Evolutionary conservation across 176 grass and related monocot species (phyloP), one percentile per base, ranked within the genome.

Genomic region (Zoysia japonica): DNA sequence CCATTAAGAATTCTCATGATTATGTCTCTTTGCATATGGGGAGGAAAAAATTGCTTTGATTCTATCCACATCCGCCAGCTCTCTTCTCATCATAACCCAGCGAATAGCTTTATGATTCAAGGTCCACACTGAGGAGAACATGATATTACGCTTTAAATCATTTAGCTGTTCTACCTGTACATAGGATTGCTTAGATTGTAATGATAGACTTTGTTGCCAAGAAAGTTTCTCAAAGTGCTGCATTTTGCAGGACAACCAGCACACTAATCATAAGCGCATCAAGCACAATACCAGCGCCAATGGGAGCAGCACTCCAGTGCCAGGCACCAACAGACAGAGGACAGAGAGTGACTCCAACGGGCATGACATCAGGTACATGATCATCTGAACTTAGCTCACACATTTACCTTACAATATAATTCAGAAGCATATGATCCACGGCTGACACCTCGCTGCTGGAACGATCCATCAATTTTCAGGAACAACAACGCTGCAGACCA

Each of bases 221-320:
- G 59, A 78, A 68, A 85, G 78, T 74, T 40, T 43, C 15, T 47
- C 52, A 78, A 11, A 61, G 65, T 74, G 50, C 15, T 60, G 54
- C 69, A 16, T 73, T 84, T 87, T 88, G 82, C 78, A 91, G 89
- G 89, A 77, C 12, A 80, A 81, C 53, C 61, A 85, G 72, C 72
- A 74, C 10, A 6, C 73, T 69, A 88, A 55, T 72, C 67, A 72
- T 10, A 86, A 88, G 82, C 65, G 77, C 71, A 71, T 61, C 61
- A 91, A 84, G 67, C 82, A 85, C 68, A 81, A 74, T 12, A 67
- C 40, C 2, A 5, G 47, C 66, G 36, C 19, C 70, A 72, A 54
- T 3, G 68, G 41, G 5, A 57, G 16, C 80, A 44, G 28, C 8
- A 70, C 78, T 49, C 51, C 20, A 13, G 15, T 45, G 6, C 48